phyloP scores from a whole-genome alignment of 192 early-diverging fungal species.

The Mortierella hygrophila region DNA sequence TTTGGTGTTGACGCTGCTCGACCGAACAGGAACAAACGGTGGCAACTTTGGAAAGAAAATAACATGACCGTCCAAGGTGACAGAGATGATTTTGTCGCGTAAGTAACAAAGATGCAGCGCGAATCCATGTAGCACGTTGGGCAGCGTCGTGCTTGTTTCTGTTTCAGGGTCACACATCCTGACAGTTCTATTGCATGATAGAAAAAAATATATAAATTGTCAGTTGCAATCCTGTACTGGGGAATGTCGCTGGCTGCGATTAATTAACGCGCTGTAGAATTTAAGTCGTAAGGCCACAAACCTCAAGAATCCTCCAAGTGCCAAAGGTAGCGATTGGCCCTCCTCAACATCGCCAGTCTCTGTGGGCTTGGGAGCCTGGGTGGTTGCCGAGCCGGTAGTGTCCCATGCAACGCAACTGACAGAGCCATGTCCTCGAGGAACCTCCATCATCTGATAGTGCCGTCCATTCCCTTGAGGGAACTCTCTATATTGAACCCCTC shows the following conservation, averaged over 20 bases:
- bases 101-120: slow-evolving; percentile 28
- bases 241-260: no score
- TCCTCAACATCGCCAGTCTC: not conserved
- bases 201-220: not conserved
- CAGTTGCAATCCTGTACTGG: no score
- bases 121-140: slow-evolving; percentile 30
- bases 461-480: slow-evolving; percentile 5
- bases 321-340: not conserved
- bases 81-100: slow-evolving; percentile 16
- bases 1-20: slow-evolving; percentile 23
- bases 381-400: not conserved
- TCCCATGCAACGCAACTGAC: slow-evolving; percentile 46
- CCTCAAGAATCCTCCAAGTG: slow-evolving; percentile 29
- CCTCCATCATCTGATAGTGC: slow-evolving; percentile 1
- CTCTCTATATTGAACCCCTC: not conserved
- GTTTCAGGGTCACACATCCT: slow-evolving; percentile 13
- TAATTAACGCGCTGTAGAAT: not conserved
- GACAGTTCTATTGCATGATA: slow-evolving; percentile 7
- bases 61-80: slow-evolving; percentile 36
- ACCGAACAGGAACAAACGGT: slow-evolving; percentile 17
- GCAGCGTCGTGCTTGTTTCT: not conserved
- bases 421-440: slow-evolving; percentile 9
- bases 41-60: slow-evolving; percentile 19
- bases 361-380: not conserved
- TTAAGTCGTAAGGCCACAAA: not conserved